Evolutionary conservation across 164 flowering plant genomes (phyloP).

Genomic region (Euptelea pleiosperma): DNA sequence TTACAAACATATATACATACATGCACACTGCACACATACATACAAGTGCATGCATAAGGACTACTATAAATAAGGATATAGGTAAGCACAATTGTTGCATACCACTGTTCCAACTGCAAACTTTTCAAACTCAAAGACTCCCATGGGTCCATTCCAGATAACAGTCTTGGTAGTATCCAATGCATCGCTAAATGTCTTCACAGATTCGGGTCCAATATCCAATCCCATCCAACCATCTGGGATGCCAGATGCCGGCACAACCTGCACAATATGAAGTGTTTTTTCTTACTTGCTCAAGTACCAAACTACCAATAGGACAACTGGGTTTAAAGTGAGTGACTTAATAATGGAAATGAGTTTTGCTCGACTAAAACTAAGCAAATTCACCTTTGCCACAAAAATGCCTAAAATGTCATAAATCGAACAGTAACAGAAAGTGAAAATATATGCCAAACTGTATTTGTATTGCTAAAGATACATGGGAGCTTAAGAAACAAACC

Average conservation of each 20-base stretch:
- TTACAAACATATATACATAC: too few species aligned
- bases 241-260: slow-evolving; percentile 67
- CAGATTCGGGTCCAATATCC: slow-evolving; percentile 83
- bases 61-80: too few species aligned
- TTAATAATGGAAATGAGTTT: slow-evolving; percentile 1
- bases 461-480: too few species aligned
- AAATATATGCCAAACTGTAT: neutral
- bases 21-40: too few species aligned
- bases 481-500: slow-evolving; percentile 38
- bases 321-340: neutral
- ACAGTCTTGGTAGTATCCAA: slow-evolving; percentile 71
- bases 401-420: neutral
- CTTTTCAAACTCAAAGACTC: slow-evolving; percentile 76
- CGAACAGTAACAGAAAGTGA: too few species aligned
- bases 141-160: slow-evolving; percentile 93
- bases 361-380: neutral
- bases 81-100: slow-evolving; percentile 9
- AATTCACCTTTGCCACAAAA: neutral
- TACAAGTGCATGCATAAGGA: too few species aligned
- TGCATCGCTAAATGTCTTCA: slow-evolving; percentile 64
- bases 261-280: slow-evolving; percentile 31
- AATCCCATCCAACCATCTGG: slow-evolving; percentile 94
- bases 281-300: neutral
- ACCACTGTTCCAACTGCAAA: slow-evolving; percentile 81
- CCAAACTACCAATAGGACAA: neutral